These are phyloP conservation scores for Aspergillus nanangensis DNA, from an alignment of 495 filamentous ascomycete genomes.

Conservation along the genomic window DNA sequence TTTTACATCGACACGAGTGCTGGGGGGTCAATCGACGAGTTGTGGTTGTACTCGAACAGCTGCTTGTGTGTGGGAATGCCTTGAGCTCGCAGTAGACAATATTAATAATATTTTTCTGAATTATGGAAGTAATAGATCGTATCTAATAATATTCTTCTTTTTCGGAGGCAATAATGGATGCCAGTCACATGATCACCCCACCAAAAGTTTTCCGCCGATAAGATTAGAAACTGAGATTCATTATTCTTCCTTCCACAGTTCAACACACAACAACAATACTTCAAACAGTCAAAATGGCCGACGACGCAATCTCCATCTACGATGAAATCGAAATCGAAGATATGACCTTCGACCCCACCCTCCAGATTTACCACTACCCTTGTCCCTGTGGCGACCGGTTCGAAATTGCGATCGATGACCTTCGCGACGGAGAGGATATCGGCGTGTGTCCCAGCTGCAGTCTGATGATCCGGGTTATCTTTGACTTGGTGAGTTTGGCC, in stretches of 20 bases:
- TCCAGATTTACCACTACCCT: slow-evolving; percentile 90
- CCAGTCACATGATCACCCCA: slow-evolving; percentile 28
- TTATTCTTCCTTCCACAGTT: slow-evolving; percentile 2
- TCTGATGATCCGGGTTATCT: slow-evolving; percentile 93
- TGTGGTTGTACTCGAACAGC: background rate
- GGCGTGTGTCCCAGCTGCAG: slow-evolving; percentile 96
- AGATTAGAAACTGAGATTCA: slow-evolving; percentile 3
- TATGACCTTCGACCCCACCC: slow-evolving; percentile 82
- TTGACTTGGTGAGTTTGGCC: slow-evolving; percentile 63
- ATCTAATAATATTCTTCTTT: background rate
- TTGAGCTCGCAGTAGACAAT: background rate
- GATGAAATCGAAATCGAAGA: slow-evolving; percentile 99
- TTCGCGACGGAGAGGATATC: slow-evolving; percentile 85
- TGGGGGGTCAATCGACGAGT: background rate
- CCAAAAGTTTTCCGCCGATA: slow-evolving; percentile 26
- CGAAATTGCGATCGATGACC: slow-evolving; percentile 80
- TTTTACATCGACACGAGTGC: background rate
- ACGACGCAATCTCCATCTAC: slow-evolving; percentile 72
- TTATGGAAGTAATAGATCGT: no score
- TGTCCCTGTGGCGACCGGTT: slow-evolving; percentile 98
- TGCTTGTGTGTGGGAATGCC: background rate
- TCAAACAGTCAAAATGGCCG: slow-evolving; percentile 56
- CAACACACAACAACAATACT: no score
- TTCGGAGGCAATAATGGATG: slow-evolving; percentile 6
- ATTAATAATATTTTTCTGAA: no score